Evolutionary conservation across 331 rosid genomes (phyloP), one percentile per base, ranked within the genome.

Genomic region (Quercus lobata): DNA sequence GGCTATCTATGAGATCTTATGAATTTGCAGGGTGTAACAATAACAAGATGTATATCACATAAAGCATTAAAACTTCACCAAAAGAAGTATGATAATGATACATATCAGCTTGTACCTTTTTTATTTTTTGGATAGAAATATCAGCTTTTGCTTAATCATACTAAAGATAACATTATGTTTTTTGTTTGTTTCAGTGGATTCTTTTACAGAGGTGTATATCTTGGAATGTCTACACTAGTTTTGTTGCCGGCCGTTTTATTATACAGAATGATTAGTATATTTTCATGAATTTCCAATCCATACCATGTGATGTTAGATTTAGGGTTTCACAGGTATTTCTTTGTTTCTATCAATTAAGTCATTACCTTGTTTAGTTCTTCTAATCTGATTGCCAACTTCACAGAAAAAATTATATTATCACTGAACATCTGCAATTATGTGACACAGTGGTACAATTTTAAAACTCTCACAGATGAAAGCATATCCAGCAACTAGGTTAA

Each of bases 1-100:
- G 78, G 83, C 71, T 76, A 22, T 55, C 46, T 68, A 41, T 58
- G 76, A 53, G 46, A 58, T 66, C 78, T 65, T 62, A 78, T 69
- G 75, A 72, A 74, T 78, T 70, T 84, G 76, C 85, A 81, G 82
- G 73, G 77, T 84, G 88, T 84, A 88, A 80, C 76, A 57, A 84
- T 56, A 65, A 65, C 63, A 66, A 58, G 81, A 75, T 76, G 72
- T 60, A 74, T 75, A 80, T 86, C 71, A 52, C 44, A 82, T 37
- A 70, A 78, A 79, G 84, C 80, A 77, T 75, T 81, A 77, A 81
- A 75, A 72, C 83, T 84, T 79, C 75, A 49, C 76, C 62, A 76
- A 63, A 63, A 35, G 21, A 49, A 83, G 77, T 68, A 69, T 55
- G 78, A 65, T 66, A 78, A 74, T 18, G 56, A 46, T 69, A 55